A percentile compares a stretch with the other conserved stretches of the same genome.
phyloP scores from a whole-genome alignment of 768 basidiomycete species.

The Boletus reticuloceps region DNA sequence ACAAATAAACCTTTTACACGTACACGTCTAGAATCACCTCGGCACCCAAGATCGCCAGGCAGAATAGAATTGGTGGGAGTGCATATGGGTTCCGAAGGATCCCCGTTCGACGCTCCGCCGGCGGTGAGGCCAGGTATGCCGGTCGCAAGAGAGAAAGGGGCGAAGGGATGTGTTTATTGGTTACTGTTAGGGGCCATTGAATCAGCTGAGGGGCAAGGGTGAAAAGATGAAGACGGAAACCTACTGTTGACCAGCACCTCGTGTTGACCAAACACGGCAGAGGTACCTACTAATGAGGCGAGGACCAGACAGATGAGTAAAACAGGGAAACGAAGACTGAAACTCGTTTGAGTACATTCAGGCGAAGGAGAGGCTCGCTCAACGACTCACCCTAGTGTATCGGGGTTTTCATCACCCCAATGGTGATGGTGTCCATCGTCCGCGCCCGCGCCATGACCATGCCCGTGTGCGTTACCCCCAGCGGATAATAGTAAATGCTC shows the following conservation, averaged over 20 bases:
- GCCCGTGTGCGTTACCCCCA: conserved; percentile 71
- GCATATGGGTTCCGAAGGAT: conserved; percentile 75
- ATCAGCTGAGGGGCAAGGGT: too few species aligned
- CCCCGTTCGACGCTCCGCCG: conserved; percentile 5
- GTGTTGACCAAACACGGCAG: conserved; percentile 61
- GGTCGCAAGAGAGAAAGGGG: conserved; percentile 44
- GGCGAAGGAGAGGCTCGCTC: too few species aligned
- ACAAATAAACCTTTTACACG: conserved; percentile 27
- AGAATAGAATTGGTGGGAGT: conserved; percentile 59
- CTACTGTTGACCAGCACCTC: conserved; percentile 60
- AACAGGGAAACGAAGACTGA: conserved; percentile 67
- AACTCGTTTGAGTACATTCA: not conserved
- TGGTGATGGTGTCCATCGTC: conserved; percentile 58
- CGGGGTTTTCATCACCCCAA: conserved; percentile 54
- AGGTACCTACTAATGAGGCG: conserved; percentile 54
- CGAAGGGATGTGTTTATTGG: conserved; percentile 62
- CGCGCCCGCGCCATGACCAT: conserved; percentile 47
- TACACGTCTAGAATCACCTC: conserved; percentile 56
- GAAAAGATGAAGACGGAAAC: conserved; percentile 23
- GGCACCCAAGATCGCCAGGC: conserved; percentile 51
- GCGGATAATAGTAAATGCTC: conserved; percentile 85
- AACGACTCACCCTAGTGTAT: conserved; percentile 38
- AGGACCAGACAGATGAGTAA: conserved; percentile 54
- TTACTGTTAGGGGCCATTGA: conserved; percentile 38
- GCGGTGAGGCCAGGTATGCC: conserved; percentile 6